Percentiles rank a stretch among this genome's conserved stretches.
These are phyloP conservation scores for Blastobotrys aristatus DNA, from an alignment of 1,139 yeast species.

Conservation along the genomic window DNA sequence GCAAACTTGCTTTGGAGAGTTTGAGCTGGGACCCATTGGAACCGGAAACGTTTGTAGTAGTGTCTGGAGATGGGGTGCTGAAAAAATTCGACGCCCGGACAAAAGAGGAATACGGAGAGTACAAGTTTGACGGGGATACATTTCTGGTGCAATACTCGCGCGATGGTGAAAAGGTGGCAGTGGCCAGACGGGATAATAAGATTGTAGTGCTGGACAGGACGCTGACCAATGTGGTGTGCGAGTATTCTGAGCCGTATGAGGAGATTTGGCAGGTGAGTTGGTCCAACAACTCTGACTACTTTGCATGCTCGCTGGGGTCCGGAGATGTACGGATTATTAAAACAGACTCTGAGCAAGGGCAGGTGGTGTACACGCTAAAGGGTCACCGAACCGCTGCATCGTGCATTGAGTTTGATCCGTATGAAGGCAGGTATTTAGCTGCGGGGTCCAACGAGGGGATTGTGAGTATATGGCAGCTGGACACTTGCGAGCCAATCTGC, in stretches of 20 bases:
- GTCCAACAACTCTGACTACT: slow-evolving; percentile 28
- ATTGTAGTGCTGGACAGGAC: slow-evolving; percentile 21
- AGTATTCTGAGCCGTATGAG: slow-evolving; percentile 16
- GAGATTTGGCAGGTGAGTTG: slow-evolving; percentile 40
- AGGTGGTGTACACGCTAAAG: slow-evolving; percentile 30
- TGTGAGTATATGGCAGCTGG: slow-evolving; percentile 55
- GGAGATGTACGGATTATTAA: slow-evolving; percentile 31
- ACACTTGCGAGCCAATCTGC: slow-evolving; percentile 40
- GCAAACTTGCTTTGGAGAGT: background rate
- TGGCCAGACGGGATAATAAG: slow-evolving; percentile 39
- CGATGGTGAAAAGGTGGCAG: slow-evolving; percentile 51
- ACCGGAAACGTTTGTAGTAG: slow-evolving; percentile 52
- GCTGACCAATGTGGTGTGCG: slow-evolving; percentile 15
- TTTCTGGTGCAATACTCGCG: slow-evolving; percentile 42
- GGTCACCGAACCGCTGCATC: slow-evolving; percentile 55
- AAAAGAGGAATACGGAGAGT: slow-evolving; percentile 39
- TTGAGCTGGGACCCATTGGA: slow-evolving; percentile 59
- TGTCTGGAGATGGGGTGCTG: slow-evolving; percentile 49
- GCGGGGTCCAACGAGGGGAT: slow-evolving; percentile 70
- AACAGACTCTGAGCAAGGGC: slow-evolving; percentile 10
- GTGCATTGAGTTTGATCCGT: slow-evolving; percentile 50
- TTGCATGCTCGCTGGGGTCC: slow-evolving; percentile 34
- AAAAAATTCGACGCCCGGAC: slow-evolving; percentile 53
- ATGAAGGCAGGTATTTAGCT: slow-evolving; percentile 47
- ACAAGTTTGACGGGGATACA: slow-evolving; percentile 34